Percentiles rank a stretch among this genome's conserved stretches.
phyloP scores from a whole-genome alignment of 2,329 filamentous ascomycete species.

The Graphilbum ipis-grandicollis region DNA sequence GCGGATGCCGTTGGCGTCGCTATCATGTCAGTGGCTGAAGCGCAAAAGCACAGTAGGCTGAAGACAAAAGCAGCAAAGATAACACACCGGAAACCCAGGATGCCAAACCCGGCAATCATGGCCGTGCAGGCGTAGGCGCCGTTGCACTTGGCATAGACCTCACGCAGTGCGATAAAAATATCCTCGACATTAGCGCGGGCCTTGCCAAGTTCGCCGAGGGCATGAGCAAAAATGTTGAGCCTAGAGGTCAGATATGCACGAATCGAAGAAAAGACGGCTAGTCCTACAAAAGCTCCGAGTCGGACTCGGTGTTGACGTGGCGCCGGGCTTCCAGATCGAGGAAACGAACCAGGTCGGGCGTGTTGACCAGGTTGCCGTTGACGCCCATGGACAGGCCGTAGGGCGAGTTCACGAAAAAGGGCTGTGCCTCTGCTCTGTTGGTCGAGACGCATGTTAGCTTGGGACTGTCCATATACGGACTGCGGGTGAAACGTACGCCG shows the following conservation, averaged over 20 bases:
- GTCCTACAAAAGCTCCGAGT: conserved; percentile 55
- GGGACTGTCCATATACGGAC: neutral
- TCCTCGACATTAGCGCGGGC: conserved; percentile 68
- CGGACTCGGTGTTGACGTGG: conserved; percentile 81
- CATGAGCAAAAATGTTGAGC: conserved; percentile 75
- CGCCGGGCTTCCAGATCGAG: conserved; percentile 65
- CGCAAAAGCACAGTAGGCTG: conserved; percentile 38
- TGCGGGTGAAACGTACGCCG: conserved; percentile 12
- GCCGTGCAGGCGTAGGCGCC: conserved; percentile 72
- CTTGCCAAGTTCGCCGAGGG: conserved; percentile 70
- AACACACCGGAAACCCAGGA: conserved; percentile 44
- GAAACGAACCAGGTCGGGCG: conserved; percentile 48
- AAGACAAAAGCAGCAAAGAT: neutral
- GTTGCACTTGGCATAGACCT: conserved; percentile 58
- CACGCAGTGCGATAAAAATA: conserved; percentile 53
- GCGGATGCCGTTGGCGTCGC: conserved; percentile 67
- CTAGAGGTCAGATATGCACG: conserved; percentile 22
- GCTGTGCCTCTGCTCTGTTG: conserved; percentile 66
- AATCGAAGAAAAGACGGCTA: neutral
- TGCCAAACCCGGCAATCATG: conserved; percentile 69
- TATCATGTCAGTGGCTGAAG: neutral
- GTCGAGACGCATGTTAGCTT: neutral
- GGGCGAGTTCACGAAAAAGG: conserved; percentile 80
- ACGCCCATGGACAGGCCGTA: conserved; percentile 70
- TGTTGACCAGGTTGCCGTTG: conserved; percentile 79